Evolutionary conservation across 805 yeast species (phyloP), one percentile per base, ranked within the genome.

Genomic region (Teunomyces kruisii): DNA sequence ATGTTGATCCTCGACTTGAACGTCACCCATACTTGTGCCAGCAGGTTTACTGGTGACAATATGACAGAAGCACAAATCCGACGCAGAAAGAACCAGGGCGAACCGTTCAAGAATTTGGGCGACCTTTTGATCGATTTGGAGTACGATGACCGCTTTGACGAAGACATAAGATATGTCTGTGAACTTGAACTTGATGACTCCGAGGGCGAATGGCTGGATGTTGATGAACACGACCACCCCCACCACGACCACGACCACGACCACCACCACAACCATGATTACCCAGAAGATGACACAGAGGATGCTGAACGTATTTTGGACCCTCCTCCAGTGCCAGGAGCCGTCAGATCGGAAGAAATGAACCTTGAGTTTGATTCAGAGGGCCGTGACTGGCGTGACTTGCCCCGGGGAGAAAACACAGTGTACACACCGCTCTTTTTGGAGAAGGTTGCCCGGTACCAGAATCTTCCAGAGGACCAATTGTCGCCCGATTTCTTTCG

Each of bases 371-470:
- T 79, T 58, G 88, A 82, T 57, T 75, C 78, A 22, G 59, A 70
- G 38, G 88, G 88, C 0, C 68, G 79, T 29, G 90, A 85, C 62
- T 83, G 90, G 88, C 66, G 89, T 53, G 90, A 84, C 59, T 70
- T 83, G 9, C 85, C 87, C 2, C 65, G 89, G 40, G 87, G 80
- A 2, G 68, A 68, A 1, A 85, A 85, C 56, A 61, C 65, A 9
- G 40, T 51, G 8, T 61, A 52, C 43, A 52, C 55, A 9, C 47
- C 44, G 2, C 49, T 54, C 45, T 65, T 64, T 41, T 16, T 56
- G 17, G 49, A 50, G 15, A 39, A 49, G 26, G 48, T 56, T 15
- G 44, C 42, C 1, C 51, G 52, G 35, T 58, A 45, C 44, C 55
- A 60, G 12, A 32, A 40, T 13, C 48, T 58, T 24, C 39, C 47